Base-by-base conservation (phyloP, 768 basidiomycete genomes). In the Lentinula guzmanii region DNA sequence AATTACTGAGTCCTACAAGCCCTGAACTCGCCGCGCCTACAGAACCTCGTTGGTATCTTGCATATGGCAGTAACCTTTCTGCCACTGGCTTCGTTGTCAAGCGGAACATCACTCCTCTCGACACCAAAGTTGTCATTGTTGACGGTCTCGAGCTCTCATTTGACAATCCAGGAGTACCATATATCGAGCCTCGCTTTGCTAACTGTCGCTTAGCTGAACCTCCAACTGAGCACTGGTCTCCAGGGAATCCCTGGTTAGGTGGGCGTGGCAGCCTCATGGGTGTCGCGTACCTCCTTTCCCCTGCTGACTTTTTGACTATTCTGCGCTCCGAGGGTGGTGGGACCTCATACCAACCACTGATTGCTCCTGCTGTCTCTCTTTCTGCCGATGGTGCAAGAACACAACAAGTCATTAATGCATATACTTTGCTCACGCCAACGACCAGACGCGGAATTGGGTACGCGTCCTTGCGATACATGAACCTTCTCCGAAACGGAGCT, bases 51-150 rank as follows among this genome's bases (percentile, higher is more conserved):
- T 62, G 61, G 61, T 62, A 62, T 53, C 37, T 62, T 16, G 61
- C 43, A 16, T 62, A 62, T 46, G 61, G 61, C 11, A 62, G 61
- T 28, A 62, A 62, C 37, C 61, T 62, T 28, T 58, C 55, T 41
- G 24, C 46, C n/a, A 58, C 21, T 43, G 61, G 61, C 16, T 61
- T 61, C 18, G n/a, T 61, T 15, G 61, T 61, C 24, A 55, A 53
- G 41, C 61, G 61, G 18, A 53, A 61, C 52, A 61, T 61, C 28
- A 56, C 61, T 2, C 61, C 61, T 18, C 53, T 61, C 41, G 39
- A 61, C n/a, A 61, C 37, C 11, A 61, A 39, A 34, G 31, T 56
- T 33, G 61, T 61, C 37, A 15, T 61, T 4, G 54, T 55, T 8
- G 53, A 61, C 41, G 52, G 61, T 45, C 51, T 61, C 28, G 33